Base-by-base conservation (phyloP, 345 rosid genomes). In the Carallia brachiata region DNA sequence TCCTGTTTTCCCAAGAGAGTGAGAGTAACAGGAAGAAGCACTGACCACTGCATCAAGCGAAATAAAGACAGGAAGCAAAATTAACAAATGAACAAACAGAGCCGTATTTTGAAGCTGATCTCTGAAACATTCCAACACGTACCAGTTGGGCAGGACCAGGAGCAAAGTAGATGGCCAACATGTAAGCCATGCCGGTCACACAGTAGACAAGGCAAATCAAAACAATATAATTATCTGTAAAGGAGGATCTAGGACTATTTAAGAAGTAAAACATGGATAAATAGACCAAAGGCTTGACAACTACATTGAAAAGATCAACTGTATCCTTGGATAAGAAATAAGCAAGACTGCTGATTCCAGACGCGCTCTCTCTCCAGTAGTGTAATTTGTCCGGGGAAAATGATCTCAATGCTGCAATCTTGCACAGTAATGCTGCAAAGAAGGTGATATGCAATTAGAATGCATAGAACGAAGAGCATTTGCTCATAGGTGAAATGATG, bases 191-290 rank as follows among this genome's bases (percentile, higher is more conserved):
- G 69, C 98, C 96, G 0, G 96, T 90, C 55, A 90, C 93, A 27
- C 93, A 90, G 81, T 92, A 92, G 52, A 90, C 98, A 9, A 92
- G 88, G 83, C 91, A 88, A 53, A 89, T 61, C 73, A 87, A 77
- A 34, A 92, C 83, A 7, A 79, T 16, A 68, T 90, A 90, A 71
- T 92, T 90, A 80, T 92, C 96, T 48, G 64, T 66, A 44, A 92
- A 92, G 66, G 82, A 71, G 27, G 98, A 92, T 79, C 96, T 87
- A 0, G 96, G 98, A 67, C 84, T 90, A 85, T 87, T 89, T 91
- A 90, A 92, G 93, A 90, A 92, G 77, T 86, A 90, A 83, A 90
- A 88, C 93, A 89, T 90, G 58, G 93, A 92, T 68, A 92, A 78
- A 78, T 88, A 92, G 52, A 90, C 90, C 65, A 92, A 73, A 31